phyloP scores from a whole-genome alignment of 495 filamentous ascomycete species.

The Penicillium egyptiacum region DNA sequence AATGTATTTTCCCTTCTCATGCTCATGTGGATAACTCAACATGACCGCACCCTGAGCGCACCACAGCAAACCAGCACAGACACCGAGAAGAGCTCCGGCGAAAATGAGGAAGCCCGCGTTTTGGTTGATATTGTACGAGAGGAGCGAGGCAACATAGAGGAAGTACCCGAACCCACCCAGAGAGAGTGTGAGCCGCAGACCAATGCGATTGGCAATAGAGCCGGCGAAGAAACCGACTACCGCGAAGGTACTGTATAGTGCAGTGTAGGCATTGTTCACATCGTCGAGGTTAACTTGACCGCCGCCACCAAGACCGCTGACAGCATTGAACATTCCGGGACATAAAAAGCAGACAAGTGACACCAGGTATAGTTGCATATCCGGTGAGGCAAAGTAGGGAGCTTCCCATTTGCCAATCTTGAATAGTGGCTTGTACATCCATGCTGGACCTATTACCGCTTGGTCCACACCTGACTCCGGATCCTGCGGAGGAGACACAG shows the following conservation, averaged over 20 bases:
- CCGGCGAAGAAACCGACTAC: slow-evolving; percentile 87
- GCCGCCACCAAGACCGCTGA: slow-evolving; percentile 72
- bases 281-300: slow-evolving; percentile 61
- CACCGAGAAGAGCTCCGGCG: slow-evolving; percentile 58
- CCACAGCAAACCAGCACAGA: slow-evolving; percentile 87
- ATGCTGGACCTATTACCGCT: slow-evolving; percentile 41
- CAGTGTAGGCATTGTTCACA: slow-evolving; percentile 68
- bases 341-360: slow-evolving; percentile 88
- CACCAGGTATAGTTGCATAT: slow-evolving; percentile 70
- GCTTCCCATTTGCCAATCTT: slow-evolving; percentile 54
- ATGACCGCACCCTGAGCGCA: slow-evolving; percentile 92
- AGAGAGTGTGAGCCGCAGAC: slow-evolving; percentile 68
- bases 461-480: slow-evolving; percentile 32
- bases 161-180: slow-evolving; percentile 87
- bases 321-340: slow-evolving; percentile 83
- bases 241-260: slow-evolving; percentile 80
- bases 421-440: slow-evolving; percentile 67
- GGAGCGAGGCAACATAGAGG: slow-evolving; percentile 74
- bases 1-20: slow-evolving; percentile 83
- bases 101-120: slow-evolving; percentile 61
- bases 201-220: slow-evolving; percentile 73
- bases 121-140: slow-evolving; percentile 77
- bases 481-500: slow-evolving; percentile 17
- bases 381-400: slow-evolving; percentile 75
- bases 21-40: slow-evolving; percentile 88